These are phyloP conservation scores for Thermochaetoides dissita DNA, from an alignment of 2,329 filamentous ascomycete genomes.

Conservation along the genomic window DNA sequence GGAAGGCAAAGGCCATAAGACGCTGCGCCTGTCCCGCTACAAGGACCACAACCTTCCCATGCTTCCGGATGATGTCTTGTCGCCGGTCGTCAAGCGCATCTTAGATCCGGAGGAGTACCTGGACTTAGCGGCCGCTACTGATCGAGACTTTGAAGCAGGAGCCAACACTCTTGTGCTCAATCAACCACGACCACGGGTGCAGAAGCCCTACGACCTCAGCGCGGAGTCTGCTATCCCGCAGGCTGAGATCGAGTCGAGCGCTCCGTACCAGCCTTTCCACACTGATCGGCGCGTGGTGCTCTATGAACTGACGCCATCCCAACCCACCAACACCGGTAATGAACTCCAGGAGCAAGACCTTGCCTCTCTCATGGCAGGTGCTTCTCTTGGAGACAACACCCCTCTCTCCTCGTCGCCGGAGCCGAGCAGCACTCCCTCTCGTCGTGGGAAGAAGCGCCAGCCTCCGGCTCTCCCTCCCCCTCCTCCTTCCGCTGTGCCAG, in stretches of 20 bases:
- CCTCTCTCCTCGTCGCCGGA: not conserved
- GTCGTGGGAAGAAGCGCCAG: not conserved
- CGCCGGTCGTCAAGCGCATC: slow-evolving; percentile 40
- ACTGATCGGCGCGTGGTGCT: slow-evolving; percentile 75
- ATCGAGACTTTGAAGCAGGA: slow-evolving; percentile 38
- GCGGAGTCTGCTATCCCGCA: slow-evolving; percentile 54
- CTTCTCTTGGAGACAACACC: slow-evolving; percentile 25
- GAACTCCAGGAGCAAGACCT: slow-evolving; percentile 14
- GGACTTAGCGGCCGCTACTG: slow-evolving; percentile 27
- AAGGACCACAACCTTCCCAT: slow-evolving; percentile 53
- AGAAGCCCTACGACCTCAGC: slow-evolving; percentile 23
- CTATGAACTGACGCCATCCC: slow-evolving; percentile 41
- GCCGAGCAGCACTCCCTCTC: too few relatives aligned
- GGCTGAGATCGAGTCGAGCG: slow-evolving; percentile 89
- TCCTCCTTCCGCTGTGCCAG: not conserved
- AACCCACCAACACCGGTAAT: not conserved
- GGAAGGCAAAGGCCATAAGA: slow-evolving; percentile 33
- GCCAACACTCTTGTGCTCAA: slow-evolving; percentile 41
- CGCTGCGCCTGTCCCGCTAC: slow-evolving; percentile 42
- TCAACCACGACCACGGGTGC: slow-evolving; percentile 25
- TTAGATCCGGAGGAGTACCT: slow-evolving; percentile 43
- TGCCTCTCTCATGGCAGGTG: slow-evolving; percentile 27
- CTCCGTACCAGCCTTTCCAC: slow-evolving; percentile 91
- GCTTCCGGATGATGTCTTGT: slow-evolving; percentile 45
- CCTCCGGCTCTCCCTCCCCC: too few relatives aligned